Evolutionary conservation across 176 grass and related monocot species (phyloP), one percentile per base, ranked within the genome.

Genomic region (Carex littledalei): DNA sequence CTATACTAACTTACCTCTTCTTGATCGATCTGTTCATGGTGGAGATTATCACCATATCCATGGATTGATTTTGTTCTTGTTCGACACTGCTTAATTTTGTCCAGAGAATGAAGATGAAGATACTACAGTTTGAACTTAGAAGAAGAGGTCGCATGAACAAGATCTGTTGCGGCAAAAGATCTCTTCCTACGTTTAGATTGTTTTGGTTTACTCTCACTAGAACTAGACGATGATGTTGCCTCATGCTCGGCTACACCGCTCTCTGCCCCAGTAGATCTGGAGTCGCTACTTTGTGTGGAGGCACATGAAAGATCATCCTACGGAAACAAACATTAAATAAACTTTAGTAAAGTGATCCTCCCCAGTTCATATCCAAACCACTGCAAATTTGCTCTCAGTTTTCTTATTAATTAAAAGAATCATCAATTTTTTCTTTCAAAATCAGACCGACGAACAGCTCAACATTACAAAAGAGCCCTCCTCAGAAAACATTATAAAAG

Each of bases 291-390:
- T 57, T 57, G 74, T 57, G 74, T 57, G 2, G 74, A 78, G 52
- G 74, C 9, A 57, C 74, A 78, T 78, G 74, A 78, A 78, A 34
- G 74, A 57, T 78, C 74, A 78, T 78, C 74, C 74, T 78, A 56
- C 12, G 22, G 2, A 78, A 78, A 56, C 50, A 78, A 78, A 78
- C 26, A 78, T 16, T 35, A 75, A 75, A 75, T 26, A 45, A 75
- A 75, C 52, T 53, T 75, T 52, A 75, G 71, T 75, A 75, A 49
- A 52, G 71, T 26, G 39, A 75, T 75, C 43, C 18, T 75, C 18
- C 37, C 68, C 12, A 66, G 12, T 45, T 21, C 5, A 73, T 21
- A 18, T 47, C 8, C 0, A 49, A 73, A 49, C 3, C 47, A 22
- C 69, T 13, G 9, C 8, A 24, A 73, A 73, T 73, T 8, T 73